These are phyloP conservation scores for Globisporangium nodosum DNA, from an alignment of 352 stramenopile genomes.

Conservation along the genomic window DNA sequence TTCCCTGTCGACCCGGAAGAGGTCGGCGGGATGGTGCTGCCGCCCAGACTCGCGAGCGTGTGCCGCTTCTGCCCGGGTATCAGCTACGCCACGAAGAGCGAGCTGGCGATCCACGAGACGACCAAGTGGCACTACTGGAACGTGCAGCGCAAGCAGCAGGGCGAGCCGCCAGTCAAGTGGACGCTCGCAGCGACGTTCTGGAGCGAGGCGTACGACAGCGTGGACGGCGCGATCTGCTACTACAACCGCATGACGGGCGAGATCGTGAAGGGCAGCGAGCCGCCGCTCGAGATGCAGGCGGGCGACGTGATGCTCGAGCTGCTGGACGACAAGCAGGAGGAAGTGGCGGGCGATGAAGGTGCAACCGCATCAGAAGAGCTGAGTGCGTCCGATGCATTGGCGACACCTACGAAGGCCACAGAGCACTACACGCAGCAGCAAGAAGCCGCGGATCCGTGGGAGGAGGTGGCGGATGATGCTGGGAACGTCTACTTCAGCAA, in stretches of 20 bases:
- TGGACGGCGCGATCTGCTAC: slow-evolving; percentile 54
- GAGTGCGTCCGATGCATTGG: neutral
- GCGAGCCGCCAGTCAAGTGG: slow-evolving; percentile 34
- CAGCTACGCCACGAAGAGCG: slow-evolving; percentile 51
- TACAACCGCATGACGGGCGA: slow-evolving; percentile 70
- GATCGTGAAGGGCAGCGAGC: slow-evolving; percentile 38
- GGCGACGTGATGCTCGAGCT: slow-evolving; percentile 67
- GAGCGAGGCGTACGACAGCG: slow-evolving; percentile 68
- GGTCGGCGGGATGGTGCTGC: slow-evolving; percentile 19
- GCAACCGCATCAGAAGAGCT: neutral
- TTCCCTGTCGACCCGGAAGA: slow-evolving; percentile 39
- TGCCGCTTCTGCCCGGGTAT: slow-evolving; percentile 62
- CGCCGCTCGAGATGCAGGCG: slow-evolving; percentile 58
- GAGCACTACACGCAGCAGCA: neutral
- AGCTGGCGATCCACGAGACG: slow-evolving; percentile 55
- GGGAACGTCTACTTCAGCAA: slow-evolving; percentile 81
- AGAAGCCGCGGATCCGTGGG: slow-evolving; percentile 27
- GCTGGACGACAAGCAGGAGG: slow-evolving; percentile 24
- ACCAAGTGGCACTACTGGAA: slow-evolving; percentile 86
- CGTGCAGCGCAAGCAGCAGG: slow-evolving; percentile 28
- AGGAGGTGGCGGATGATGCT: slow-evolving; percentile 62
- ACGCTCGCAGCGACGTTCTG: slow-evolving; percentile 62
- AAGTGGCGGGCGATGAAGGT: slow-evolving; percentile 35
- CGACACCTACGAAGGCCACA: too few relatives aligned
- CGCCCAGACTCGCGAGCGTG: slow-evolving; percentile 41